Percentiles rank a stretch among this genome's conserved stretches.
phyloP scores from a whole-genome alignment of 768 basidiomycete genomes.

The Thelephora ganbajun region DNA sequence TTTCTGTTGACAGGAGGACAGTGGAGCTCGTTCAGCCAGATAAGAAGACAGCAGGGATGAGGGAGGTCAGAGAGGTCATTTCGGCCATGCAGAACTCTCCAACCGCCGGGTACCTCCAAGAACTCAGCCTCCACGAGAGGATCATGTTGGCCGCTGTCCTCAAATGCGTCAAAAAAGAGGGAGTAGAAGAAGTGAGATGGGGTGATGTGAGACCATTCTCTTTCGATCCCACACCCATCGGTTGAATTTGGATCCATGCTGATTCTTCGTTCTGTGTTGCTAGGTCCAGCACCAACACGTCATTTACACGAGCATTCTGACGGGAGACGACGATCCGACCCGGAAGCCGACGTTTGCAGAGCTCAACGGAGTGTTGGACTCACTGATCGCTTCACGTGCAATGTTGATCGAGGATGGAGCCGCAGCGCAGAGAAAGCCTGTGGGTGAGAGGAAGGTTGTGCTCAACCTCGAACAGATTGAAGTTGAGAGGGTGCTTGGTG shows the following conservation, averaged over 20 bases:
- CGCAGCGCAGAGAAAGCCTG: conserved; percentile 36
- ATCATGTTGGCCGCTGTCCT: conserved; percentile 77
- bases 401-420: conserved; percentile 57
- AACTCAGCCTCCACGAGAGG: conserved; percentile 79
- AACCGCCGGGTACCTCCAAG: conserved; percentile 67
- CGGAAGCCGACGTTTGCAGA: conserved; percentile 49
- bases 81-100: conserved; percentile 85
- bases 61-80: conserved; percentile 69
- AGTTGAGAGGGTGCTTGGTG: conserved; percentile 74
- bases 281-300: conserved; percentile 70
- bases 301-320: conserved; percentile 51
- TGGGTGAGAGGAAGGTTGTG: conserved; percentile 56
- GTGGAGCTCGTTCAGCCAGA: conserved; percentile 61
- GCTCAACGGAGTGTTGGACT: conserved; percentile 56
- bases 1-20: conserved; percentile 38
- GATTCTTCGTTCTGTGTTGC: neutral
- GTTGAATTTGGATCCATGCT: neutral
- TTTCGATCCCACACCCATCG: conserved; percentile 1
- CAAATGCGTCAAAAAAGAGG: conserved; percentile 70
- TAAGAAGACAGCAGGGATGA: conserved; percentile 40
- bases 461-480: conserved; percentile 78
- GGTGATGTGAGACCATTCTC: conserved; percentile 38
- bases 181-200: conserved; percentile 83
- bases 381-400: conserved; percentile 65
- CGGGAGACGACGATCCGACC: conserved; percentile 39